These are phyloP conservation scores for Corymbia calophylla DNA, from an alignment of 441 rosid genomes.

Conservation along the genomic window DNA sequence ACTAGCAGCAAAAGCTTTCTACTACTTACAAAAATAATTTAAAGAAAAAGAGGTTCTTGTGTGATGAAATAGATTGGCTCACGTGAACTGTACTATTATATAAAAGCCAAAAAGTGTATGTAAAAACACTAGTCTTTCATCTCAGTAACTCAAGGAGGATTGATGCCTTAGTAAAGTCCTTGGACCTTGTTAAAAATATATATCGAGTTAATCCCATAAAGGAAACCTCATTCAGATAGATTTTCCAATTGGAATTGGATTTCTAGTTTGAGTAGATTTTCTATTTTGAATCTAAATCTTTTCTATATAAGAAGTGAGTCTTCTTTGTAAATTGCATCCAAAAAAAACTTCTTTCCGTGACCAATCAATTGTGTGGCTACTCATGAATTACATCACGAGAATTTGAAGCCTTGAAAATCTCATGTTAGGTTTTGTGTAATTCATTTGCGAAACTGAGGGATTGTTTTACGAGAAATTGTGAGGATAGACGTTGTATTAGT, in stretches of 20 bases:
- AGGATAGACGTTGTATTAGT: neutral
- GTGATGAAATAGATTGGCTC: neutral
- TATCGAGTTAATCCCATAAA: neutral
- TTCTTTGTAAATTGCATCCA: neutral
- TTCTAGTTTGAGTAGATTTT: neutral
- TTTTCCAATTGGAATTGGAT: no score
- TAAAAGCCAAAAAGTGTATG: neutral
- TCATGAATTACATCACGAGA: neutral
- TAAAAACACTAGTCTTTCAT: no score
- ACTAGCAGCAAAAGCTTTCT: neutral
- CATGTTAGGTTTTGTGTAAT: neutral
- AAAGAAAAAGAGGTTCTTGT: neutral
- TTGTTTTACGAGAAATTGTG: neutral
- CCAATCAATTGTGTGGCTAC: neutral
- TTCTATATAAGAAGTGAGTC: neutral
- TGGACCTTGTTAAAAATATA: neutral
- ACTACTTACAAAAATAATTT: neutral
- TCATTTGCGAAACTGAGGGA: neutral
- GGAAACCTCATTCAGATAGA: neutral
- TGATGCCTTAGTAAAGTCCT: neutral
- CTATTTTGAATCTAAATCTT: neutral
- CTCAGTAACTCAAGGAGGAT: neutral
- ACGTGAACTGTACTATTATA: no score
- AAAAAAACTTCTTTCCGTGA: neutral
- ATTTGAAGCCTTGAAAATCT: neutral